Percentiles rank a stretch among this genome's conserved stretches.
Evolutionary conservation across 192 early-diverging fungal species (phyloP).

Genomic region (Coemansia reversa): DNA sequence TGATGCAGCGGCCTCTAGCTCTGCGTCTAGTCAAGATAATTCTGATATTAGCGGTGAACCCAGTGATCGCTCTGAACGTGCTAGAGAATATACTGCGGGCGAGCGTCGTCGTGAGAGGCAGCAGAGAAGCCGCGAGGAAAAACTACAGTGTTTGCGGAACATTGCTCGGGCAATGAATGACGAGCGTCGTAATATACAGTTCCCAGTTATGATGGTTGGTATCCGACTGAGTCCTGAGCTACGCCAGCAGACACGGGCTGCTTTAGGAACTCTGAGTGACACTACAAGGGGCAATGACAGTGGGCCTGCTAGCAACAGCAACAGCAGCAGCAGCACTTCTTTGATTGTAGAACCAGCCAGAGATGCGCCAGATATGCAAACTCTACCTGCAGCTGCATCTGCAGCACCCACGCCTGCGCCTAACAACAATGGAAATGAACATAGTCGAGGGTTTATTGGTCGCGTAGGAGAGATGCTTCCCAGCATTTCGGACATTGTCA

Average conservation of each 20-base stretch:
- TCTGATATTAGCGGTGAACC: neutral
- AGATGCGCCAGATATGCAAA: neutral
- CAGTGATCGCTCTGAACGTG: neutral
- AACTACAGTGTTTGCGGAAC: slow-evolving; percentile 29
- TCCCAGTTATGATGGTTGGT: slow-evolving; percentile 40
- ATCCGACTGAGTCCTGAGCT: slow-evolving; percentile 35
- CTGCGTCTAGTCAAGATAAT: neutral
- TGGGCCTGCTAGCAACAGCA: neutral
- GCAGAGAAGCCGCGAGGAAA: slow-evolving; percentile 28
- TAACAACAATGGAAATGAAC: neutral
- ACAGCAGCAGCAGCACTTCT: slow-evolving; percentile 9
- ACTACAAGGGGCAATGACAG: neutral
- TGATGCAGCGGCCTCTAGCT: neutral
- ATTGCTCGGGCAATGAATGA: slow-evolving; percentile 44
- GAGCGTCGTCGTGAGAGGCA: slow-evolving; percentile 14
- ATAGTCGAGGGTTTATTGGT: slow-evolving; percentile 1
- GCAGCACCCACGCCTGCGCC: neutral
- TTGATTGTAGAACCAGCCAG: slow-evolving; percentile 3
- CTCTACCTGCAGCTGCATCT: neutral
- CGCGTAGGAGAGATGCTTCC: slow-evolving; percentile 11
- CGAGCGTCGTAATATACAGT: slow-evolving; percentile 26
- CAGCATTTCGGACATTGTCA: neutral
- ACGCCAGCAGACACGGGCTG: slow-evolving; percentile 11
- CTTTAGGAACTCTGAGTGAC: neutral
- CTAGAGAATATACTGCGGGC: slow-evolving; percentile 1